phyloP scores from a whole-genome alignment of 2,329 filamentous ascomycete genomes.

The Xylaria sp. region DNA sequence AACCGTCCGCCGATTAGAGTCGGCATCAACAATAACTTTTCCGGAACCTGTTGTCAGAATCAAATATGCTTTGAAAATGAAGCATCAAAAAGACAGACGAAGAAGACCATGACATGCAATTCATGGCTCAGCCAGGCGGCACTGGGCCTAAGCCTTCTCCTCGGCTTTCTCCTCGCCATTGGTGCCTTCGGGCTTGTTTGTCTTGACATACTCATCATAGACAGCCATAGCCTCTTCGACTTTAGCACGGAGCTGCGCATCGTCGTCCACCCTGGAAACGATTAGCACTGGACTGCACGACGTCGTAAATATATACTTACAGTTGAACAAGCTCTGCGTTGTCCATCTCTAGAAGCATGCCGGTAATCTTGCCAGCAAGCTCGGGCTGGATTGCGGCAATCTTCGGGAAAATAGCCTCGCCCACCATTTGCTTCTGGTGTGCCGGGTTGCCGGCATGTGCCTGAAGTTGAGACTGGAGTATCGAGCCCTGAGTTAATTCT shows the following conservation, averaged over 20 bases:
- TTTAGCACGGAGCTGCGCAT: conserved; percentile 89
- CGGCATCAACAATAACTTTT: conserved; percentile 50
- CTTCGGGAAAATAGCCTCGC: conserved; percentile 98
- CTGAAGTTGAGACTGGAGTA: conserved; percentile 69
- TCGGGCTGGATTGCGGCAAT: conserved; percentile 94
- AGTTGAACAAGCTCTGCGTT: conserved; percentile 93
- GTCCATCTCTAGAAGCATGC: conserved; percentile 99
- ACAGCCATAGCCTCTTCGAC: conserved; percentile 97
- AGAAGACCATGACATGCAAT: conserved; percentile 31
- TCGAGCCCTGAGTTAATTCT: conserved; percentile 55
- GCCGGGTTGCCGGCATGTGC: conserved; percentile 63
- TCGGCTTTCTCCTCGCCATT: conserved; percentile 65
- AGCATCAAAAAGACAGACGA: conserved; percentile 36
- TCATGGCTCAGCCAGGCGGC: conserved; percentile 21
- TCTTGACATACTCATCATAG: conserved; percentile 99
- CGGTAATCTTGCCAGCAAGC: conserved; percentile 98
- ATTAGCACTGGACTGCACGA: conserved; percentile 35
- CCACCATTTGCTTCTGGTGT: conserved; percentile 98
- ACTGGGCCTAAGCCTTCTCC: conserved; percentile 61
- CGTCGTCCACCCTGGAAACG: conserved; percentile 81
- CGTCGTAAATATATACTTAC: conserved; percentile 70
- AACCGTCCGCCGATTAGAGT: conserved; percentile 37
- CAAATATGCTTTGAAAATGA: conserved; percentile 38
- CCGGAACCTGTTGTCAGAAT: conserved; percentile 47
- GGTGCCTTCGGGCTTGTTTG: conserved; percentile 66